Evolutionary conservation across 495 filamentous ascomycete species (phyloP).

Genomic region (Penicillium coffeae): DNA sequence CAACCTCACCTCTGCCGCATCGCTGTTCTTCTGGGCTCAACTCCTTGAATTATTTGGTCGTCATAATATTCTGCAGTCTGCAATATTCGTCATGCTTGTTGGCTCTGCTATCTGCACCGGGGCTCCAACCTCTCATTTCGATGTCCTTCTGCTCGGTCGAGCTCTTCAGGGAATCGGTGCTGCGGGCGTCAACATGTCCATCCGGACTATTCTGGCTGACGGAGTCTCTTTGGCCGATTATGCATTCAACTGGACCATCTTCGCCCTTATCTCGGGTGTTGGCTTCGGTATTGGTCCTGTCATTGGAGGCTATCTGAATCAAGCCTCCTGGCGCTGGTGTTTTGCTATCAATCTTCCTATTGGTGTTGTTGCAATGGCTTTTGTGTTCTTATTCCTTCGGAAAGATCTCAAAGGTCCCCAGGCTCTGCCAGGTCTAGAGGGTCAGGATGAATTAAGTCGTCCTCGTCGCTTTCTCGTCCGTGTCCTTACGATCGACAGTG

Average conservation of each 20-base stretch:
- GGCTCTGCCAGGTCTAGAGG: slow-evolving; percentile 16
- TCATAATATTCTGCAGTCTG: slow-evolving; percentile 42
- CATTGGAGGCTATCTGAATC: slow-evolving; percentile 38
- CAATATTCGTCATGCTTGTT: slow-evolving; percentile 46
- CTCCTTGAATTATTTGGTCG: slow-evolving; percentile 58
- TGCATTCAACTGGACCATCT: slow-evolving; percentile 54
- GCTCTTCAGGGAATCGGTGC: slow-evolving; percentile 54
- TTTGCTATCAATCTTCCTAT: slow-evolving; percentile 46
- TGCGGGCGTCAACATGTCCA: slow-evolving; percentile 51
- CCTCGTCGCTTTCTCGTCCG: slow-evolving; percentile 24
- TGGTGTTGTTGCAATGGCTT: slow-evolving; percentile 25
- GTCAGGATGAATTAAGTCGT: not conserved
- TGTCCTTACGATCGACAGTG: slow-evolving; percentile 50
- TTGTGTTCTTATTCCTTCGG: slow-evolving; percentile 27
- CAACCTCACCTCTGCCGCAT: slow-evolving; percentile 57
- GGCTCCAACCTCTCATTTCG: slow-evolving; percentile 45
- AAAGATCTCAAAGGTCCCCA: slow-evolving; percentile 28
- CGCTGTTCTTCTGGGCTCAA: slow-evolving; percentile 60
- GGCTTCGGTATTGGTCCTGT: slow-evolving; percentile 54
- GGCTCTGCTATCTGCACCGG: slow-evolving; percentile 50
- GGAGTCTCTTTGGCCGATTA: slow-evolving; percentile 53
- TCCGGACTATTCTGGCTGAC: slow-evolving; percentile 55
- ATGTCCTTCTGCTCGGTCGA: slow-evolving; percentile 53
- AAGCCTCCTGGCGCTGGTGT: slow-evolving; percentile 54
- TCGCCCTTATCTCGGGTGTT: slow-evolving; percentile 47